Conservation (phyloP, 2,329 filamentous ascomycete species). For the Nigrospora osmanthi region DNA sequence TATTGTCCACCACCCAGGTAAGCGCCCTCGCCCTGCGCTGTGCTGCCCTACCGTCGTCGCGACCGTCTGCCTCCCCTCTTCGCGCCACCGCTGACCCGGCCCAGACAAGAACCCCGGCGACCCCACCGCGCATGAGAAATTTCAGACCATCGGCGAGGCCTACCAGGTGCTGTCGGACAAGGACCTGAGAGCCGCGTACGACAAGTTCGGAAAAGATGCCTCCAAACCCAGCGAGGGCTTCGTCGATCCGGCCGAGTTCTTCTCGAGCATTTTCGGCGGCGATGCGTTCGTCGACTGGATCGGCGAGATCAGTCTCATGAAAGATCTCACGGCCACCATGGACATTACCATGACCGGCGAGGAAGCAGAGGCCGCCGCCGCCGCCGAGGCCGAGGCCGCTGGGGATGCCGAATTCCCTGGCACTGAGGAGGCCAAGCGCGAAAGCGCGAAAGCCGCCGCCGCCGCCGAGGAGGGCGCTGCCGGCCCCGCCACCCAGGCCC, state of each 20-base stretch:
- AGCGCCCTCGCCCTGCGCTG: constrained; percentile 8
- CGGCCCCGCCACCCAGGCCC: constrained; percentile 15
- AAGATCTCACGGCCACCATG: constrained; percentile 96
- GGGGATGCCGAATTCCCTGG: constrained; percentile 46
- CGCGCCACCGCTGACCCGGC: constrained; percentile 5
- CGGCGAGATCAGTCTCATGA: constrained; percentile 97
- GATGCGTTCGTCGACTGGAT: constrained; percentile 96
- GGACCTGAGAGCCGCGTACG: constrained; percentile 84
- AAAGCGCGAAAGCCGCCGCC: constrained; percentile 37
- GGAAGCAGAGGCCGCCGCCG: constrained; percentile 50
- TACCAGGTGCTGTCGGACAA: constrained; percentile 80
- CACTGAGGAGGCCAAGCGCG: constrained; percentile 47
- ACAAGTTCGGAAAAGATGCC: constrained; percentile 94
- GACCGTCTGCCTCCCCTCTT: not conserved
- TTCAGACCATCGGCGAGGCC: constrained; percentile 75
- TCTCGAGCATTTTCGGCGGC: constrained; percentile 95
- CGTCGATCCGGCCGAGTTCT: constrained; percentile 94
- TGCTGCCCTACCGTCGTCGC: not conserved
- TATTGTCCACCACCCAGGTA: constrained; percentile 86
- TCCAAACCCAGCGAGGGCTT: constrained; percentile 89
- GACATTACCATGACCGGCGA: constrained; percentile 85
- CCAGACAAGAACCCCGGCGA: constrained; percentile 96
- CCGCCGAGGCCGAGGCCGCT: constrained; percentile 26
- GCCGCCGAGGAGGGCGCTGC: constrained; percentile 20
- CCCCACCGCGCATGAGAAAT: constrained; percentile 86